phyloP scores from a whole-genome alignment of 148 eudicot species.

The Chenopodium berlandieri region DNA sequence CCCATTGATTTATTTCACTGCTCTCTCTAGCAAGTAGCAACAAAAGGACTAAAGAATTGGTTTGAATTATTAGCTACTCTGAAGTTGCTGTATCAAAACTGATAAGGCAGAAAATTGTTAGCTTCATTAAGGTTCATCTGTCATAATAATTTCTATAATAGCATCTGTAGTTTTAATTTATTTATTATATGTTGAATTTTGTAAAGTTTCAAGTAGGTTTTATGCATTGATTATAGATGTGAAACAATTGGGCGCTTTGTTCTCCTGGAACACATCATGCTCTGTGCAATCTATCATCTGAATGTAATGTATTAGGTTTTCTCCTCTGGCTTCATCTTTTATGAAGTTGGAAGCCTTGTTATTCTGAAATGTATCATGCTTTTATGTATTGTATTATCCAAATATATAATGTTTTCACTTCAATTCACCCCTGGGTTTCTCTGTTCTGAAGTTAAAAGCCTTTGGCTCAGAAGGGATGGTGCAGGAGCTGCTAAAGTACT shows the following conservation, averaged over 20 bases:
- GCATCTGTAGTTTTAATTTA: not conserved
- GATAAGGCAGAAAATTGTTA: not conserved
- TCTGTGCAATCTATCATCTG: not conserved
- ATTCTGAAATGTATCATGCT: not conserved
- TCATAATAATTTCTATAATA: not conserved
- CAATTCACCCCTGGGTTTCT: slow-evolving; percentile 2
- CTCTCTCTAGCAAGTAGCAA: not conserved
- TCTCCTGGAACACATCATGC: not conserved
- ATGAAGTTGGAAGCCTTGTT: not conserved
- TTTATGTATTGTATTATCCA: not conserved
- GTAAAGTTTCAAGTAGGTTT: not conserved
- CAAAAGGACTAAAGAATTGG: not conserved
- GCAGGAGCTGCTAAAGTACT: slow-evolving; percentile 50
- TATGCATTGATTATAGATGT: not conserved
- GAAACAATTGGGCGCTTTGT: not conserved
- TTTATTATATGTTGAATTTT: not conserved
- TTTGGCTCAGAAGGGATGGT: slow-evolving; percentile 79
- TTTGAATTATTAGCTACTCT: not conserved
- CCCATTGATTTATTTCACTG: not conserved
- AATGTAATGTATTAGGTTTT: not conserved
- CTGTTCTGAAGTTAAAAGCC: slow-evolving; percentile 53
- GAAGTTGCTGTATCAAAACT: not conserved
- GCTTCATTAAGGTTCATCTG: not conserved
- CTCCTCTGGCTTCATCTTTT: not conserved
- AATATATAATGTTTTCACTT: slow-evolving; percentile 15